These are phyloP conservation scores for Suillus weaverae DNA, from an alignment of 768 basidiomycete genomes.

Conservation along the genomic window DNA sequence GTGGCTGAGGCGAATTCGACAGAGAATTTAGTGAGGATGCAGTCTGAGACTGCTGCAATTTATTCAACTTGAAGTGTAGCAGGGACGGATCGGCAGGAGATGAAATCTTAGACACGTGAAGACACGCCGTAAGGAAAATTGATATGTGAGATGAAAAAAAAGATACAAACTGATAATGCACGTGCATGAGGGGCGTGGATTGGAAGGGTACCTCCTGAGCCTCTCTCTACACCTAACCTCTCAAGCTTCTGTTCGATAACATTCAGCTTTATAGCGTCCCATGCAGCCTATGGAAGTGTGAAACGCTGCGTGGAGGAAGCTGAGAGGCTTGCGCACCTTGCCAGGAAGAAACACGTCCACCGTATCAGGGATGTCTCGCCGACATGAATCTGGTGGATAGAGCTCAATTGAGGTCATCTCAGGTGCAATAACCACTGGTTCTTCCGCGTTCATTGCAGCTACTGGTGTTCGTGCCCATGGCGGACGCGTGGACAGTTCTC, in stretches of 20 bases:
- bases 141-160: constrained; percentile 19
- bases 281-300: constrained; percentile 52
- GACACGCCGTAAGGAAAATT: constrained; percentile 12
- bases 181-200: constrained; percentile 78
- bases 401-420: constrained; percentile 48
- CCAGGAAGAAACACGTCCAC: constrained; percentile 84
- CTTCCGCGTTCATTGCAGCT: constrained; percentile 34
- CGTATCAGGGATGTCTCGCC: constrained; percentile 56
- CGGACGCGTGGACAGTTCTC: constrained; percentile 42
- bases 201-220: constrained; percentile 48
- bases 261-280: constrained; percentile 70
- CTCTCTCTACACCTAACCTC: constrained; percentile 75
- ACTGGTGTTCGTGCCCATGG: constrained; percentile 66
- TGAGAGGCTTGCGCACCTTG: constrained; percentile 49
- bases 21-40: constrained; percentile 53
- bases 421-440: constrained; percentile 26
- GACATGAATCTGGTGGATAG: constrained; percentile 67
- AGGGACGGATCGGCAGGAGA: constrained; percentile 88
- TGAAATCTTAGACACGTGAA: constrained; percentile 58
- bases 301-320: constrained; percentile 7
- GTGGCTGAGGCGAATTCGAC: constrained; percentile 65
- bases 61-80: constrained; percentile 79
- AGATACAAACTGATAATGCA: constrained; percentile 72
- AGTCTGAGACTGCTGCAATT: constrained; percentile 71
- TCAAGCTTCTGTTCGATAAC: constrained; percentile 82